Conservation (phyloP, 257 asterid species). For the Osmanthus fragrans region DNA sequence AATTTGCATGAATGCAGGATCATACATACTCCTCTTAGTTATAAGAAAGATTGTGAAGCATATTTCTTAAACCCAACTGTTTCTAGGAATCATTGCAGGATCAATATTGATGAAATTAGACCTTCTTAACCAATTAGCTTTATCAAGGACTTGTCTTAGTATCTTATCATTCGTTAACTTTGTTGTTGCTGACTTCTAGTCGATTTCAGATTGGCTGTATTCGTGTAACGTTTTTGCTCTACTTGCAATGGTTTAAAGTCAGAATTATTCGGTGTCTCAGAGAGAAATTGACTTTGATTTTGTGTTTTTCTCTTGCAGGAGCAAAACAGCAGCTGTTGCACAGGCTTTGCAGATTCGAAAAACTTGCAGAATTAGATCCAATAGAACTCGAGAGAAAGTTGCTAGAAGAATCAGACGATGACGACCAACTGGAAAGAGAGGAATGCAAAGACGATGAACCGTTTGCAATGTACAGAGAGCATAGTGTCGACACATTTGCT, state of each 20-base stretch:
- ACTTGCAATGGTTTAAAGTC: not conserved
- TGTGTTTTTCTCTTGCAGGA: slow-evolving; percentile 37
- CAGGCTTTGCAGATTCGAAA: slow-evolving; percentile 74
- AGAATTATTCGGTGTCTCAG: not conserved
- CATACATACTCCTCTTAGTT: no score
- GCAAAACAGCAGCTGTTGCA: slow-evolving; percentile 71
- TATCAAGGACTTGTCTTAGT: not conserved
- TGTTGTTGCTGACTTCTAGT: not conserved
- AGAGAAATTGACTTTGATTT: not conserved
- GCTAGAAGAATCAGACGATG: slow-evolving; percentile 54
- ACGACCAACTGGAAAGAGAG: slow-evolving; percentile 24
- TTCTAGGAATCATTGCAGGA: slow-evolving; percentile 3
- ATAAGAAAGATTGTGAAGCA: no score
- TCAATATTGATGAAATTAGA: not conserved
- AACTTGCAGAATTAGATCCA: slow-evolving; percentile 75
- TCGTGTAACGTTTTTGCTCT: not conserved
- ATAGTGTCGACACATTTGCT: slow-evolving; percentile 25
- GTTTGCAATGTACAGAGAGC: slow-evolving; percentile 21
- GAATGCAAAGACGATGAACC: slow-evolving; percentile 22
- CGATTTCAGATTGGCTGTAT: not conserved
- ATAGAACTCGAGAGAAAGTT: slow-evolving; percentile 71
- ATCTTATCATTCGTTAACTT: not conserved
- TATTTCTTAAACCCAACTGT: not conserved
- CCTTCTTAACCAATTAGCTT: no score
- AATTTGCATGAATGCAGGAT: not conserved